These are phyloP conservation scores for Botrytis elliptica DNA, from an alignment of 2,329 filamentous ascomycete genomes.

Conservation along the genomic window DNA sequence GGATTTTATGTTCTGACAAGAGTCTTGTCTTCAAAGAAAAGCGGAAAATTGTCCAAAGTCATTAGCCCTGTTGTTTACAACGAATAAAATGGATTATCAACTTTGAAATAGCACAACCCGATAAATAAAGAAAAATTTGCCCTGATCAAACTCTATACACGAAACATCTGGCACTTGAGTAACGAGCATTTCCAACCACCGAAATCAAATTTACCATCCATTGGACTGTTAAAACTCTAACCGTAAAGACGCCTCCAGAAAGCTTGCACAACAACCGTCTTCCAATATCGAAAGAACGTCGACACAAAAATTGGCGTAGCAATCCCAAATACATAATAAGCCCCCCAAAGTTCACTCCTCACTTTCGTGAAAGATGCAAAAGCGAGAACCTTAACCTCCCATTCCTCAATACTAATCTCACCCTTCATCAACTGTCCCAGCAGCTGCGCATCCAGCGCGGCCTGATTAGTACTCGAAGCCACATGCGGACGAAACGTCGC, in stretches of 20 bases:
- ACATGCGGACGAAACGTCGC: constrained; percentile 18
- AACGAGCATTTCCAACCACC: too few relatives aligned
- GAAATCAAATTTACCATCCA: neutral
- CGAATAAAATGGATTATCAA: too few relatives aligned
- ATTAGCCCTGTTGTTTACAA: too few relatives aligned
- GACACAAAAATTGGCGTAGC: neutral
- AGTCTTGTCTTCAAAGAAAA: too few relatives aligned
- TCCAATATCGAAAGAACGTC: neutral
- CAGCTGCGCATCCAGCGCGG: constrained; percentile 14
- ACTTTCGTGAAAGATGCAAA: neutral
- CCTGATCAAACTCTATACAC: too few relatives aligned
- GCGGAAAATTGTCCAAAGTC: too few relatives aligned
- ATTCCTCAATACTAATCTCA: neutral
- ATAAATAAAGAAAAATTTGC: too few relatives aligned
- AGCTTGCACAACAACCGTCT: neutral
- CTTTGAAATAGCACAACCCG: too few relatives aligned
- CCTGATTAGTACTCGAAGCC: constrained; percentile 21
- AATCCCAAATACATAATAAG: constrained; percentile 11
- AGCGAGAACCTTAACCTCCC: neutral
- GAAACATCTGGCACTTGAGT: too few relatives aligned
- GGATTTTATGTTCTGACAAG: too few relatives aligned
- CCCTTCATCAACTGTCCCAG: constrained; percentile 19
- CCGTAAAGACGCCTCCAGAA: neutral
- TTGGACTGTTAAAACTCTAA: neutral
- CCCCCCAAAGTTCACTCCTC: constrained; percentile 12